A percentile compares a stretch with the other conserved stretches of the same genome.
These are phyloP conservation scores for Moesziomyces sp. DNA, from an alignment of 1,284 basidiomycete genomes.

Conservation along the genomic window DNA sequence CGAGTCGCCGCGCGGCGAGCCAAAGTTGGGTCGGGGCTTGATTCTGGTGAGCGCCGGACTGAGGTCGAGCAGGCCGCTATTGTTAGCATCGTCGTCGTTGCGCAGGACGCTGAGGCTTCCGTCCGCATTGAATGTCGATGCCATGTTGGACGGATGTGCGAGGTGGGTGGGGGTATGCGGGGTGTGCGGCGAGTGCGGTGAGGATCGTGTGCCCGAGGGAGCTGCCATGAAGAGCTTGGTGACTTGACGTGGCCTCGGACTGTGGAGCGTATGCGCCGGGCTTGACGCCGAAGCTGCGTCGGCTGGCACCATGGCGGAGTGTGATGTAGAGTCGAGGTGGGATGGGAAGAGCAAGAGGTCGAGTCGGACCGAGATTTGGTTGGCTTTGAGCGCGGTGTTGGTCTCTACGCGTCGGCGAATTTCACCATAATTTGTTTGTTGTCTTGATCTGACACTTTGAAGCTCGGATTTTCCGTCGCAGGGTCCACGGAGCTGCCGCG, in stretches of 20 bases:
- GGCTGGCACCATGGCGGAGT: conserved; percentile 21
- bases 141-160: conserved; percentile 2
- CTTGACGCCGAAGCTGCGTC: conserved; percentile 28
- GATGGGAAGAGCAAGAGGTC: not conserved
- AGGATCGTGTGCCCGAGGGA: conserved; percentile 21
- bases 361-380: too few species aligned
- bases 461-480: too few species aligned
- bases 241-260: conserved; percentile 35
- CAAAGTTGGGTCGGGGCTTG: conserved; percentile 28
- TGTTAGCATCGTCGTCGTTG: conserved; percentile 63
- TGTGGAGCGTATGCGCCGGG: conserved; percentile 26
- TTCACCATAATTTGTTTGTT: too few species aligned
- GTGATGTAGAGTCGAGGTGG: not conserved
- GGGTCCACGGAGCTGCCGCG: conserved; percentile 4
- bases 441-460: too few species aligned
- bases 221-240: conserved; percentile 31
- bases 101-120: conserved; percentile 64
- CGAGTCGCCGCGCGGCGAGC: not conserved
- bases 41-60: conserved; percentile 46
- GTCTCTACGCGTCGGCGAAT: too few species aligned
- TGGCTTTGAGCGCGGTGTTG: too few species aligned
- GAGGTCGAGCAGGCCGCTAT: conserved; percentile 62
- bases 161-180: conserved; percentile 34
- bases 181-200: conserved; percentile 41
- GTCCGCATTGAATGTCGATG: conserved; percentile 44